Base-by-base conservation (phyloP, 2,329 filamentous ascomycete species). In the Hymenoscyphus salicellus region DNA sequence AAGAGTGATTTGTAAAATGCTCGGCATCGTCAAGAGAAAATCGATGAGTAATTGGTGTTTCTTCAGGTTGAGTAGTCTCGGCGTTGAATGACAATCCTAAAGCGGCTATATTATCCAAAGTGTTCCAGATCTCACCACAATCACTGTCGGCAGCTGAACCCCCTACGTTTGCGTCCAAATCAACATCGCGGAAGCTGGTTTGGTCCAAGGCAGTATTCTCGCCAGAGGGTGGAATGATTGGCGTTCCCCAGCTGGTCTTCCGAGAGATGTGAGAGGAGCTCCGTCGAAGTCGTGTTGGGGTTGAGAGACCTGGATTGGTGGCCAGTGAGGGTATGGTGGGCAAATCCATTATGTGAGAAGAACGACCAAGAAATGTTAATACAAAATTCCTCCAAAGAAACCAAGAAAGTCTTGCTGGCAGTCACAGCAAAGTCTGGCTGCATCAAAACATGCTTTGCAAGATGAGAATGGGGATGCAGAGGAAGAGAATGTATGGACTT, bases 81-180 rank as follows among this genome's bases (percentile, higher is more conserved):
- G 73, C 69, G 61, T 75, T 76, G 60, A 76, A 75, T 59, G 74
- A 72, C 65, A 81, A 72, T 43, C 78, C 78, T 65, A 81, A 69
- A 55, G 75, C 76, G 66, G 79, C 72, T 71, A 79, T 78, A 60
- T 77, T 78, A 68, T 80, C 75, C 66, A 80, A 75, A 61, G 75
- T 76, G 60, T 78, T 75, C 70, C 78, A 77, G 17, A 72, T 65
- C 32, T 78, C 75, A 41, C 74, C 71, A 59, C 69, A 72, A 32
- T 76, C 70, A 62, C 62, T 71, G 23, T 49, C 61, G 8, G 55
- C 41, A 28, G 46, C 46, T 26, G 63, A 77, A 66, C 23, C 72
- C 62, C 62, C 71, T 66, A 33, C 61, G 38, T 63, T 67, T 16
- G 63, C 33, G 58, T 63, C 41, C 20, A 79, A 71, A 64, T 77